These are phyloP conservation scores for Trichosporon inkin DNA, from an alignment of 1,284 basidiomycete genomes.

Conservation along the genomic window DNA sequence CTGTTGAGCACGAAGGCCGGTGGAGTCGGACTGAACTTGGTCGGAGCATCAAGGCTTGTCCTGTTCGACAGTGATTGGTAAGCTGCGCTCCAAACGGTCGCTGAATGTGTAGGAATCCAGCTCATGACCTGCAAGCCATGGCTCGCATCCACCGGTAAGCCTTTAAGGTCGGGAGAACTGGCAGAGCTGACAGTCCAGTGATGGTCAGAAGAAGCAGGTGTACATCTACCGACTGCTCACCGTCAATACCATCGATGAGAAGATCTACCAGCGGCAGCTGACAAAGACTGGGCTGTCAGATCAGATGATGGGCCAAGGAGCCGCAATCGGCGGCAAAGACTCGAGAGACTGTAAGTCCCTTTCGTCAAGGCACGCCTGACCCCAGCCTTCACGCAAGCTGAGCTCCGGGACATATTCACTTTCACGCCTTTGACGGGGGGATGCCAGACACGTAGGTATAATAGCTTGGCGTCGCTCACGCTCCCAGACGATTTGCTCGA, in stretches of 20 bases:
- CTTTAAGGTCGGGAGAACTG: constrained; percentile 24
- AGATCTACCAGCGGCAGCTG: constrained; percentile 69
- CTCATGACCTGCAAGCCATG: constrained; percentile 88
- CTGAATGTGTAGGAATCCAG: constrained; percentile 42
- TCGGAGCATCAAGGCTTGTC: constrained; percentile 79
- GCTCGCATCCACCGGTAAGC: constrained; percentile 85
- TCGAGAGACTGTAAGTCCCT: constrained; percentile 66
- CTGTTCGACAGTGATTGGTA: constrained; percentile 85
- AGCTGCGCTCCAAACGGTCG: constrained; percentile 13
- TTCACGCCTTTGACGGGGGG: constrained; percentile 67
- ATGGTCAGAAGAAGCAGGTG: constrained; percentile 88
- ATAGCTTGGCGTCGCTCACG: background rate
- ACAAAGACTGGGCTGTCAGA: constrained; percentile 82
- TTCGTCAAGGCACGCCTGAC: constrained; percentile 55
- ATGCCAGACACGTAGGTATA: constrained; percentile 70
- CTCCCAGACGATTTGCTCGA: constrained; percentile 60
- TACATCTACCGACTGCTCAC: constrained; percentile 90
- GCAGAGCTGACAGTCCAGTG: constrained; percentile 54
- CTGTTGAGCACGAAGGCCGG: constrained; percentile 93
- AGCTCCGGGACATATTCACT: constrained; percentile 89
- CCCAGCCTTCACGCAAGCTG: constrained; percentile 75
- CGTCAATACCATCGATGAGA: constrained; percentile 54
- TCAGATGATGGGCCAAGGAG: constrained; percentile 52
- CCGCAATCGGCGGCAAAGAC: constrained; percentile 25
- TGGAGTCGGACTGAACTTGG: constrained; percentile 89